Base-by-base conservation (phyloP, 495 filamentous ascomycete genomes). In the Tuber umbilicatum region DNA sequence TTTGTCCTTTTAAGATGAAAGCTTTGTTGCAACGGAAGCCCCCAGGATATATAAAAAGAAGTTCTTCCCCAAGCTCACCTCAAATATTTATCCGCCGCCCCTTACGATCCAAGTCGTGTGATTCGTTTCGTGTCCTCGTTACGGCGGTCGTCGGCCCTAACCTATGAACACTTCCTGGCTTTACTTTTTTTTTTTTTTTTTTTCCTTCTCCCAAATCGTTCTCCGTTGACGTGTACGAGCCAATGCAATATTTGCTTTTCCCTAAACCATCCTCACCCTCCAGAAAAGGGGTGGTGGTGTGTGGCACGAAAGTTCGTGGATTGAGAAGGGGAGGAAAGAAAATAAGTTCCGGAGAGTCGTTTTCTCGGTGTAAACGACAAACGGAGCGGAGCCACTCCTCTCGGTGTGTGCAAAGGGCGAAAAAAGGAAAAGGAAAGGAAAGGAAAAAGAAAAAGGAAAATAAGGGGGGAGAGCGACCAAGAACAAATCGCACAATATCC, bases 171-270 rank as follows among this genome's bases (percentile, higher is more conserved):
- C 55, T 35, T 35, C 27, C 7, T 31, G 31, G 16, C 55, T 17
- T 64, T 5, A 14, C 16, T 35, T 64, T 64, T 64, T 31, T 31
- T 7, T 7, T 45, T 21, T 45, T 21, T 10, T n/a, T 27, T 31
- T 12, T n/a, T 14, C 47, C 47, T 12, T 2, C 10, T 5, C 14
- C n/a, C n/a, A 31, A 64, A 64, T 5, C 4, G 27, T 31, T 64
- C 7, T 64, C 27, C 55, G 55, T 35, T 27, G 55, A 64, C 55
- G 55, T 64, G 55, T 64, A 35, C 27, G 55, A 64, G 27, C 55
- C 55, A 64, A 64, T 64, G 55, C 27, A 35, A 64, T 64, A 64
- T 64, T 64, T 64, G 55, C 55, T 64, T 64, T 64, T 64, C 55
- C 55, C 55, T 5, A 64, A 35, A 35, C 12, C 35, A 64, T 17